Percentiles rank a stretch among this genome's conserved stretches.
phyloP scores from a whole-genome alignment of 2,329 filamentous ascomycete genomes.

The Dactylellina sp. region DNA sequence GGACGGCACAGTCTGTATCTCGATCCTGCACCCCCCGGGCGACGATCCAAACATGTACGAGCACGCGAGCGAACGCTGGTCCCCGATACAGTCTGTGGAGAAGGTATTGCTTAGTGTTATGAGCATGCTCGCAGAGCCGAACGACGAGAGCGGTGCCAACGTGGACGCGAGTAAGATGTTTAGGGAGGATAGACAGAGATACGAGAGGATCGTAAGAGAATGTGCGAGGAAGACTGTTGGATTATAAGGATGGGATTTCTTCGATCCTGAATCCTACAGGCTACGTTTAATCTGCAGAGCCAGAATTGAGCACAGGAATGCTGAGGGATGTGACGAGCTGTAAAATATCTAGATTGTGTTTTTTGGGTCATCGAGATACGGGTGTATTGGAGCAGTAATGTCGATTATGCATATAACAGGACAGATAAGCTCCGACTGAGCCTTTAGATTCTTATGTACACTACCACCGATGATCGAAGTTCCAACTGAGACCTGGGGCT shows the following conservation, averaged over 20 bases:
- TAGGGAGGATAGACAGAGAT: constrained; percentile 84
- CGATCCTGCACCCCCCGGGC: constrained; percentile 94
- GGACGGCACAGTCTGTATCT: constrained; percentile 93
- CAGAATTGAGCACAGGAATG: too few species aligned
- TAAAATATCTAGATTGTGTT: not conserved
- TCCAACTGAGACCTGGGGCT: not conserved
- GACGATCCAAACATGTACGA: constrained; percentile 99
- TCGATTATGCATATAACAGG: not conserved
- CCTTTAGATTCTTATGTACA: constrained; percentile 2
- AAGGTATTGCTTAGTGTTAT: constrained; percentile 97
- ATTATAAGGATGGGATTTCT: constrained; percentile 65
- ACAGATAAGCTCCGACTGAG: not conserved
- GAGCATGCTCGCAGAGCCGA: constrained; percentile 97
- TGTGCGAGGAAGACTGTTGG: constrained; percentile 84
- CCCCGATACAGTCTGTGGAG: constrained; percentile 94
- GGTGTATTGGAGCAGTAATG: too few species aligned
- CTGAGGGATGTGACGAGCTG: not conserved
- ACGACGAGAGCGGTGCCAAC: constrained; percentile 96
- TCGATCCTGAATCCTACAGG: too few species aligned
- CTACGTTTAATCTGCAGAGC: too few species aligned
- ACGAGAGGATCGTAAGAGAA: constrained; percentile 85
- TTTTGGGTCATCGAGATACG: too few species aligned
- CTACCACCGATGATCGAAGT: not conserved
- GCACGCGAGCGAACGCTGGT: constrained; percentile 94
- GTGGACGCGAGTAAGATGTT: constrained; percentile 97